These are phyloP conservation scores for Cyberlindnera sargentensis DNA, from an alignment of 805 yeast genomes.

Conservation along the genomic window DNA sequence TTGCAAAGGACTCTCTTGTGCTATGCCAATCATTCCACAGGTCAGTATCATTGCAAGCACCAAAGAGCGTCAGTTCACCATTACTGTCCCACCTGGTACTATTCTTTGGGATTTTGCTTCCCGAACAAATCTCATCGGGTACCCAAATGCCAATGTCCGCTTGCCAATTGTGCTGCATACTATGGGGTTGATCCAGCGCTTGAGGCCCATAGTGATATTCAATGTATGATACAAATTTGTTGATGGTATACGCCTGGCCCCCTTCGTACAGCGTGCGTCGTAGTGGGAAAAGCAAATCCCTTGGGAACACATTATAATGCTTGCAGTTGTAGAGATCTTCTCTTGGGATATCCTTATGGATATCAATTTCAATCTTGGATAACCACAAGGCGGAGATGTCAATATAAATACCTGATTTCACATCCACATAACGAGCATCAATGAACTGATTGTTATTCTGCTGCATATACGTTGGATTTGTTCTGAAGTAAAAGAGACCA, in stretches of 20 bases:
- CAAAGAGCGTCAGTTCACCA: constrained; percentile 27
- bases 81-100: constrained; percentile 21
- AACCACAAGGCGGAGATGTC: constrained; percentile 39
- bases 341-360: constrained; percentile 6
- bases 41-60: constrained; percentile 32
- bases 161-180: constrained; percentile 29
- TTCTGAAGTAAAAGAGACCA: constrained; percentile 29
- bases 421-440: constrained; percentile 40
- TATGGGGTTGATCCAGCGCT: constrained; percentile 12
- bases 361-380: constrained; percentile 5
- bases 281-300: constrained; percentile 35
- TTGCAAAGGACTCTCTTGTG: constrained; percentile 23
- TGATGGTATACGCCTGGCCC: constrained; percentile 38
- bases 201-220: constrained; percentile 30
- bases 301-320: constrained; percentile 22
- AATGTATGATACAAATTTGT: constrained; percentile 29
- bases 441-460: constrained; percentile 11
- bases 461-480: constrained; percentile 24
- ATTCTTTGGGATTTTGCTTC: constrained; percentile 17
- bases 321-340: constrained; percentile 22
- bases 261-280: constrained; percentile 40
- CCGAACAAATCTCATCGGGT: constrained; percentile 32
- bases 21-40: constrained; percentile 34
- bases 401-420: constrained; percentile 41
- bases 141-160: constrained; percentile 40